Percentiles rank a stretch among this genome's conserved stretches.
Conservation (phyloP, 2,329 filamentous ascomycete species). For the Fusarium buxicola region DNA sequence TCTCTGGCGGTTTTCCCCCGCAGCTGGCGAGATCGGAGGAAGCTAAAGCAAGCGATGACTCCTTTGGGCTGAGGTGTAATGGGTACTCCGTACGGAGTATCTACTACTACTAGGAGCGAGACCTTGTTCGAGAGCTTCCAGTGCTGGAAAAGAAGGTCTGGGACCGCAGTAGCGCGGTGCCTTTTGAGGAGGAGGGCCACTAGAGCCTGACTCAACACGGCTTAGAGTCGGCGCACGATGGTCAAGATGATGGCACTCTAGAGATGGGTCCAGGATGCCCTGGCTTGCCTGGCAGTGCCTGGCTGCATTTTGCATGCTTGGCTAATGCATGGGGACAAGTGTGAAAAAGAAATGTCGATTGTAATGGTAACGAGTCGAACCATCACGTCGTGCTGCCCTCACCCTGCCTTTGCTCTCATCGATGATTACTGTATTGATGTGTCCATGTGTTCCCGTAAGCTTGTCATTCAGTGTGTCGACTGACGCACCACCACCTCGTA, state of each 20-base stretch:
- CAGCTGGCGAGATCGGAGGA: constrained; percentile 45
- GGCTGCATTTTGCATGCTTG: constrained; percentile 25
- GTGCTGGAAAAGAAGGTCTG: constrained; percentile 42
- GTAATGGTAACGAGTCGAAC: constrained; percentile 14
- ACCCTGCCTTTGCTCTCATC: constrained; percentile 15
- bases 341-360: not conserved
- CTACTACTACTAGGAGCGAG: constrained; percentile 4
- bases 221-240: constrained; percentile 18
- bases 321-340: constrained; percentile 1
- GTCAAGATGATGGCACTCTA: constrained; percentile 9
- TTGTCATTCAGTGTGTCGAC: constrained; percentile 20
- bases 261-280: constrained; percentile 28
- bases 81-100: no score
- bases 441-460: constrained; percentile 19
- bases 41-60: constrained; percentile 37
- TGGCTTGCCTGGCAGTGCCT: no score
- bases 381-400: constrained; percentile 11
- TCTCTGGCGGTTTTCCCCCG: constrained; percentile 27
- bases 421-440: constrained; percentile 4
- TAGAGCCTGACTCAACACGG: constrained; percentile 41
- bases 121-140: constrained; percentile 40
- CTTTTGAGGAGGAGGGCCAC: constrained; percentile 24
- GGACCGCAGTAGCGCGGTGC: constrained; percentile 40
- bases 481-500: constrained; percentile 31
- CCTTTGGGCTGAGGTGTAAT: constrained; percentile 31